Base-by-base conservation (phyloP, 1,284 basidiomycete species). In the Cryptococcus amylolentus region DNA sequence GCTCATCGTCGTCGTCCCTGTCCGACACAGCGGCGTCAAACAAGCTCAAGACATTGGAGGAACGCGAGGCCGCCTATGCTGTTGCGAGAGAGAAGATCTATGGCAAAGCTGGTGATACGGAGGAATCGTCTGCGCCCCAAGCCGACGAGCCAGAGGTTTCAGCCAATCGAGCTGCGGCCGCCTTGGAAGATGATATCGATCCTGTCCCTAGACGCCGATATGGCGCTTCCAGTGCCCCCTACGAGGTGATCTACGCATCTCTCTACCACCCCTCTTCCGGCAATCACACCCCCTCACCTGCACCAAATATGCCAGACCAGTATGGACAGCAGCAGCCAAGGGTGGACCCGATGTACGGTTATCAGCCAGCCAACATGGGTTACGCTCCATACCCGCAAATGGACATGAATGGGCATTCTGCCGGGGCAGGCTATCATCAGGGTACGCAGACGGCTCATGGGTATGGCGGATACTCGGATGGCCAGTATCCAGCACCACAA, bases 71-170 rank as follows among this genome's bases (percentile, higher is more conserved):
- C 5, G 71, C 68, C 4, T 76, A 76, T 45, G 67, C 67, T 3
- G 62, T 64, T 4, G 73, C 71, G 18, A 51, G 67, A 46, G 70
- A 71, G 52, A 58, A 71, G 54, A 74, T 76, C 41, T 69, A 67
- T 42, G 71, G 72, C 4, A 57, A 55, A 39, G 50, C 51, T 18
- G 14, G 35, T 14, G 57, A 60, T 16, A n/a, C 35, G 6, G 52
- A 51, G 13, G 51, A 39, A 9, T 20, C 14, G 23, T 40, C 31
- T 26, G 54, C 44, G 5, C 40, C 43, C 16, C 39, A 38, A 41
- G 53, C 16, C 23, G 26, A 23, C 14, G 28, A 26, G 8, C 47
- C 16, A 26, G 52, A 51, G 38, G 12, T 43, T n/a, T 37, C 48
- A 41, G 14, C 13, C 39, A 37, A 13, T 40, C 42, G 48, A 31